phyloP scores from a whole-genome alignment of 2,329 filamentous ascomycete genomes.

The Sclerotiophoma versabilis region DNA sequence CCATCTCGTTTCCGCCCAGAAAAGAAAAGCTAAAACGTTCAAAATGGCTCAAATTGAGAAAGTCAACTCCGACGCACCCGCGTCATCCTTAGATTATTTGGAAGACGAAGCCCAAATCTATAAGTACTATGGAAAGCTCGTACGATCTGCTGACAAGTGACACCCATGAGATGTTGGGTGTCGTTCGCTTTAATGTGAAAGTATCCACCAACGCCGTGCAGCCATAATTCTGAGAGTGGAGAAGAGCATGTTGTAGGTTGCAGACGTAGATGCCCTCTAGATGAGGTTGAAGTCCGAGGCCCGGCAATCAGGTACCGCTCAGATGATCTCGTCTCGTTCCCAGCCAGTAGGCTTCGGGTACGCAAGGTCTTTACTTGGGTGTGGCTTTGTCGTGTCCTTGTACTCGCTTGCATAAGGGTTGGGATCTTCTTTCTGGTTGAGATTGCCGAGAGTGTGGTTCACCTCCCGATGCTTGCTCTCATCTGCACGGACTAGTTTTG shows the following conservation, averaged over 20 bases:
- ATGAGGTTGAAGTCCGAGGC: neutral
- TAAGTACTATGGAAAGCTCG: neutral
- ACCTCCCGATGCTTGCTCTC: constrained; percentile 77
- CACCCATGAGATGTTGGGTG: constrained; percentile 8
- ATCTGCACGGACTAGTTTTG: constrained; percentile 43
- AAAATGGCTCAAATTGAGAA: too few relatives aligned
- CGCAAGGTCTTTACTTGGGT: constrained; percentile 73
- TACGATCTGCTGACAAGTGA: neutral
- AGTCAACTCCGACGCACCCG: neutral
- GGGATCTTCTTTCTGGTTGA: constrained; percentile 84
- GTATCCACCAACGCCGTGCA: neutral
- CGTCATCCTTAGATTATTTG: neutral
- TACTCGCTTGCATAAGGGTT: constrained; percentile 91
- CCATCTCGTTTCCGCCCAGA: too few relatives aligned
- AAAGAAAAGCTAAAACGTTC: neutral
- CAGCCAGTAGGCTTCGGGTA: constrained; percentile 75
- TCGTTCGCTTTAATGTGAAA: neutral
- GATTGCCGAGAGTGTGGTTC: constrained; percentile 91
- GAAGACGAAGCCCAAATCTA: neutral
- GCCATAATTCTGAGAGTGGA: neutral
- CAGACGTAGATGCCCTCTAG: neutral
- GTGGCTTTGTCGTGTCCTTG: constrained; percentile 70
- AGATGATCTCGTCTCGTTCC: constrained; percentile 73
- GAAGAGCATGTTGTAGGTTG: neutral
- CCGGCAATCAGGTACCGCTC: constrained; percentile 9